phyloP scores from a whole-genome alignment of 2,329 filamentous ascomycete genomes.

The Diaporthe citrichinensis region DNA sequence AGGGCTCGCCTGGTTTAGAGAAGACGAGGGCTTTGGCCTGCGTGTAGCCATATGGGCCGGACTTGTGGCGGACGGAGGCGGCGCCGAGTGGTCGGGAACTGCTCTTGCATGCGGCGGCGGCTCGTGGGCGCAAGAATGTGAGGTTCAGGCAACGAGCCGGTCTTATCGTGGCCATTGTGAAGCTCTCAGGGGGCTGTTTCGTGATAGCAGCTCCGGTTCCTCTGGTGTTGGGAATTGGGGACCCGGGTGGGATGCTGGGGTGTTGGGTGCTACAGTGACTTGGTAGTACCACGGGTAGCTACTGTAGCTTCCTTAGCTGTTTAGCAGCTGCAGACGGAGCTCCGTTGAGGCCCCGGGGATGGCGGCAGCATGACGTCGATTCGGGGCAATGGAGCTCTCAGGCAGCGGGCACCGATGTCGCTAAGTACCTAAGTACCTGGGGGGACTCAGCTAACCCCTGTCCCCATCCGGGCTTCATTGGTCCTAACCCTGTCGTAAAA shows the following conservation, averaged over 20 bases:
- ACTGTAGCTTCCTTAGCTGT: not conserved
- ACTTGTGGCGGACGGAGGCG: slow-evolving; percentile 62
- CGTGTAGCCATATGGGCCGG: slow-evolving; percentile 82
- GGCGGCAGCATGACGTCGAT: slow-evolving; percentile 37
- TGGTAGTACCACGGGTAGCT: not conserved
- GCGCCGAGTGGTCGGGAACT: slow-evolving; percentile 42
- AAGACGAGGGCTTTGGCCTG: slow-evolving; percentile 88
- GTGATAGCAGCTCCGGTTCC: not conserved
- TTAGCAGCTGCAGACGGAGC: slow-evolving; percentile 2
- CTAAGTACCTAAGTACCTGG: not conserved
- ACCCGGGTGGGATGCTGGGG: slow-evolving; percentile 4
- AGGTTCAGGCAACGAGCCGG: slow-evolving; percentile 39
- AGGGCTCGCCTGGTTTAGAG: slow-evolving; percentile 80
- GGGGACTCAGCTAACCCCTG: not conserved
- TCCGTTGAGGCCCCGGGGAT: slow-evolving; percentile 11
- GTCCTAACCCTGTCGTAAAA: slow-evolving; percentile 32
- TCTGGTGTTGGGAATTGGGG: slow-evolving; percentile 13
- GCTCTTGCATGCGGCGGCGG: slow-evolving; percentile 6
- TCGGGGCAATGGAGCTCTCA: slow-evolving; percentile 20
- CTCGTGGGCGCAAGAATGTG: slow-evolving; percentile 33
- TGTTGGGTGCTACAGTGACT: not conserved
- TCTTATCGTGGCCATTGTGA: slow-evolving; percentile 40
- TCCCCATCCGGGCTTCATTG: not conserved
- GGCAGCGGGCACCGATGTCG: not conserved
- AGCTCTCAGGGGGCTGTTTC: slow-evolving; percentile 7